Evolutionary conservation across 2,329 filamentous ascomycete genomes (phyloP), one percentile per base, ranked within the genome.

Genomic region (Cordyceps tenuipes): DNA sequence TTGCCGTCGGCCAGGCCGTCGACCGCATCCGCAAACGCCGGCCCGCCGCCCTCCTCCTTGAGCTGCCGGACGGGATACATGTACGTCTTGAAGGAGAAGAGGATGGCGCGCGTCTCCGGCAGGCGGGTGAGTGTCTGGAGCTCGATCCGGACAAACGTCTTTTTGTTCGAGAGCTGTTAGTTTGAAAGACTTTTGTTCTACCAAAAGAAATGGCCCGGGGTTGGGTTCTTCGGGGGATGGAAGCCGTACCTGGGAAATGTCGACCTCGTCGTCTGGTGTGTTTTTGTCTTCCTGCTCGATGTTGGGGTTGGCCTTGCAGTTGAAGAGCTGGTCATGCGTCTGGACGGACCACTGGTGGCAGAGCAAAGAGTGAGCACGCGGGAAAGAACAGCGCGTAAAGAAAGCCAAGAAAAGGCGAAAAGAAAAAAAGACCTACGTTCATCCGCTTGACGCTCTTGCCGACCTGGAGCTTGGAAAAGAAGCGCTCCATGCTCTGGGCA

Each of bases 81-180:
- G 61, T 81, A 81, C 0, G 80, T 82, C 69, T 83, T 82, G 72
- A 83, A 81, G 10, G 79, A 79, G 67, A 83, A 83, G 13, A 83
- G 66, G 2, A 83, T 67, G 0, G 77, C 76, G 3, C 67, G 66
- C 0, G 76, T 79, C 60, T 72, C 65, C 0, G 80, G 80, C 8
- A 83, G 71, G 1, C 80, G 73, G 1, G 73, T 79, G 34, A 83
- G 63, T 0, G 79, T 80, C 65, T 84, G 81, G 15, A 81, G 70
- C 66, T 84, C 80, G 34, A 78, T 75, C 29, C 79, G 73, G 5
- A 79, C 62, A 52, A 68, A 70, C 7, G 73, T 67, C 73, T 10
- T 51, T 29, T 51, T 29, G 17, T 46, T 8, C 29, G 29, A 3
- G 29, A 8, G 29, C 7, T 29, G 29, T 29, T 5, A 29, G 29